phyloP scores from a whole-genome alignment of 192 early-diverging fungal species.

The Coemansia interrupta region DNA sequence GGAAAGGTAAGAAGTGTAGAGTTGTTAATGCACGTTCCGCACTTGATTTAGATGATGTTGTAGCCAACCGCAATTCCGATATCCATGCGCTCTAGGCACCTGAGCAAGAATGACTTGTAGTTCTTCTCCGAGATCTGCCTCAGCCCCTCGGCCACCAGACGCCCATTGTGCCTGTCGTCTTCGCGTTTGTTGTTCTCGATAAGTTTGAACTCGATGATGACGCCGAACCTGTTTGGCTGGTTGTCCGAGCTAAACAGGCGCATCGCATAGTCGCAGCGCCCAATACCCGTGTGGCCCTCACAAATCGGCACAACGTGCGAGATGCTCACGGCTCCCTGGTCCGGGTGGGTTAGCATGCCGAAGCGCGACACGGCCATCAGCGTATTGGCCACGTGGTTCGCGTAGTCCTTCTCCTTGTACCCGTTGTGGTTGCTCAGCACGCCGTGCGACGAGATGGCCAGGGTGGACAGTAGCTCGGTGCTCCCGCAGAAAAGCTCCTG shows the following conservation, averaged over 20 bases:
- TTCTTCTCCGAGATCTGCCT: conserved; percentile 18
- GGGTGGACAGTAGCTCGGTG: conserved; percentile 13
- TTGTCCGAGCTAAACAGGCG: conserved; percentile 22
- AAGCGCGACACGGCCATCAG: conserved; percentile 31
- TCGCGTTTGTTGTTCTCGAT: conserved; percentile 14
- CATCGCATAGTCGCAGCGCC: conserved; percentile 22
- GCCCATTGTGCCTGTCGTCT: conserved; percentile 7
- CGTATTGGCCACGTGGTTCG: conserved; percentile 41
- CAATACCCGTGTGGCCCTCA: conserved; percentile 20
- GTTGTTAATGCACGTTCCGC: too few species aligned
- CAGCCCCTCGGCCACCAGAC: conserved; percentile 12
- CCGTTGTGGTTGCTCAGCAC: conserved; percentile 40
- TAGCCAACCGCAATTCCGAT: conserved; percentile 38
- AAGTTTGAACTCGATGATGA: conserved; percentile 36
- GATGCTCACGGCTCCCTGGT: conserved; percentile 19
- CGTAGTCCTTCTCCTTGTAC: conserved; percentile 31
- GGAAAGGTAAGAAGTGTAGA: too few species aligned
- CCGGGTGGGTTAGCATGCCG: conserved; percentile 36
- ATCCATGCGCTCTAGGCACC: conserved; percentile 39
- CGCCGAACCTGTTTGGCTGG: conserved; percentile 30
- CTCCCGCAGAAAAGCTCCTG: conserved; percentile 23
- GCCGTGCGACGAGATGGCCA: conserved; percentile 31
- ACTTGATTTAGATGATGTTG: conserved; percentile 12
- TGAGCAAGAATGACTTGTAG: conserved; percentile 17
- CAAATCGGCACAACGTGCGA: conserved; percentile 20